Evolutionary conservation across 2,329 filamentous ascomycete species (phyloP).

Genomic region (Colletotrichum acutatum): DNA sequence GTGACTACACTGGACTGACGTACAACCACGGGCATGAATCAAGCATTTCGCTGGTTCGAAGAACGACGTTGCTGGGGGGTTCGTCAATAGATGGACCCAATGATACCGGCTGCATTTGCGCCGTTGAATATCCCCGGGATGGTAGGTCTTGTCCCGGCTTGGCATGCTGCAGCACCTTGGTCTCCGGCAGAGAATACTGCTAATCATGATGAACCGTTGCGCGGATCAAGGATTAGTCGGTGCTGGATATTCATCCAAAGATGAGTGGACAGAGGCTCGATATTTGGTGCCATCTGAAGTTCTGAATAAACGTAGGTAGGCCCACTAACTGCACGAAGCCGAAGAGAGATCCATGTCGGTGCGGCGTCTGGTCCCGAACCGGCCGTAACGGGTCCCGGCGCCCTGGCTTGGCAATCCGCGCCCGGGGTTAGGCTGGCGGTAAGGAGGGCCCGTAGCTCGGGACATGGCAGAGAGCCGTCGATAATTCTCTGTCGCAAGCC

Average conservation of each 20-base stretch:
- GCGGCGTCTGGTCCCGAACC: background rate
- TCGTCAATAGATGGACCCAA: background rate
- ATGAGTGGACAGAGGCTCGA: background rate
- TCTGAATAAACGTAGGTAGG: background rate
- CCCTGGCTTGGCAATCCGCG: conserved; percentile 8
- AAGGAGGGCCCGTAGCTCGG: background rate
- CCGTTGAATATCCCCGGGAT: background rate
- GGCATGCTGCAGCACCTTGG: background rate
- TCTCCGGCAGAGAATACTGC: background rate
- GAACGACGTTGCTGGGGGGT: too few species aligned
- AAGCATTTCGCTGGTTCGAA: background rate
- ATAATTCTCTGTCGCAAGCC: background rate
- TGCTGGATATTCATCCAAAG: background rate
- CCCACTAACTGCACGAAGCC: conserved; percentile 1
- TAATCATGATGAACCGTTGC: background rate
- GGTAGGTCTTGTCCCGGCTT: background rate
- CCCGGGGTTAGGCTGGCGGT: background rate
- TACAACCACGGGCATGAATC: background rate
- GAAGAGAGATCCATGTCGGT: background rate
- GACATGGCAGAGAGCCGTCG: background rate
- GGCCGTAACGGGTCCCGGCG: conserved; percentile 2
- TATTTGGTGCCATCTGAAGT: background rate
- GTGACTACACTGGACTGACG: background rate
- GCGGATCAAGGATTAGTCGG: background rate
- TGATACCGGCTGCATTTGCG: background rate